Evolutionary conservation across 106 monocot species (phyloP).

Genomic region (Allium fistulosum): DNA sequence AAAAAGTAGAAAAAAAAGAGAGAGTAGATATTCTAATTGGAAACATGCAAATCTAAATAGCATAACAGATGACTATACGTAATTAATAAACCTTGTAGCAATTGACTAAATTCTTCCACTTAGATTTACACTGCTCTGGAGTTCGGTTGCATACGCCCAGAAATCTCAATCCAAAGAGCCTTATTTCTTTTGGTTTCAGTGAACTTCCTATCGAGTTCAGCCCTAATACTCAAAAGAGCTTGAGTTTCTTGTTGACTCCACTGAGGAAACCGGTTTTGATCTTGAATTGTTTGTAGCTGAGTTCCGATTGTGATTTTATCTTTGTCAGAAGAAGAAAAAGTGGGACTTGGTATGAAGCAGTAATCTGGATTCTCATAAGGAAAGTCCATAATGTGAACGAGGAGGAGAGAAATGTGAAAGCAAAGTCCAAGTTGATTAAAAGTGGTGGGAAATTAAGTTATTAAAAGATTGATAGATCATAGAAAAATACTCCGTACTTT

Average conservation of each 20-base stretch:
- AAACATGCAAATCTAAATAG: too few species aligned
- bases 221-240: constrained; percentile 48
- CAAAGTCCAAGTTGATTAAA: too few species aligned
- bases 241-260: constrained; percentile 68
- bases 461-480: too few species aligned
- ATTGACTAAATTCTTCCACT: constrained; percentile 98
- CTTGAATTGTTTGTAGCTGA: background rate
- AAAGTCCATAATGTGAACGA: background rate
- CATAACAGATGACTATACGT: too few species aligned
- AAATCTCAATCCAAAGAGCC: constrained; percentile 56
- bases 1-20: too few species aligned
- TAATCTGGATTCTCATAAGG: background rate
- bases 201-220: constrained; percentile 63
- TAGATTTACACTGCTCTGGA: constrained; percentile 96
- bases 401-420: background rate
- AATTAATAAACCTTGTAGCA: constrained; percentile 51
- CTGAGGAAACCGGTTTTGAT: constrained; percentile 41
- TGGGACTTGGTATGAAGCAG: background rate
- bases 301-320: too few species aligned
- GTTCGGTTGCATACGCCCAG: constrained; percentile 49
- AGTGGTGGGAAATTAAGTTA: too few species aligned
- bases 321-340: background rate
- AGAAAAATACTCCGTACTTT: too few species aligned
- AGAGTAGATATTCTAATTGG: too few species aligned
- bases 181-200: constrained; percentile 76